Conservation (phyloP, 1,139 yeast genomes). For the Debaryomyces sp. region DNA sequence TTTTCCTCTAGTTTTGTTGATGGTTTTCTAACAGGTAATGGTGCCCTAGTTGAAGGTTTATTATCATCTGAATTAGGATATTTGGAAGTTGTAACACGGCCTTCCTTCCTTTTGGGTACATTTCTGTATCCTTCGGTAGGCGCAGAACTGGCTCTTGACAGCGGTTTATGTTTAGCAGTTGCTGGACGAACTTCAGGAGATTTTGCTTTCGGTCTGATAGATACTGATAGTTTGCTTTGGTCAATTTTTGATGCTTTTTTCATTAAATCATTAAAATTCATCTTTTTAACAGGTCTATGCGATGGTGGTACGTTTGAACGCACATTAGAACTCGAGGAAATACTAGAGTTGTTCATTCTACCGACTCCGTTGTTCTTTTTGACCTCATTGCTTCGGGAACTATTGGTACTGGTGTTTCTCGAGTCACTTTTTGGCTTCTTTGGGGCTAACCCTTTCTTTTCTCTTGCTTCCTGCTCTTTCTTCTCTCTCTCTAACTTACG, state of each 20-base stretch:
- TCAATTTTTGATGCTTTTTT: constrained; percentile 65
- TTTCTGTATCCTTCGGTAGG: background rate
- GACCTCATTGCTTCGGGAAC: background rate
- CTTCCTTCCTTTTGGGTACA: background rate
- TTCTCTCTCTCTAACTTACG: constrained; percentile 57
- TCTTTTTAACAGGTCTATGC: constrained; percentile 39
- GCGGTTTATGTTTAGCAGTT: constrained; percentile 14
- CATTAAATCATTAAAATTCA: constrained; percentile 70
- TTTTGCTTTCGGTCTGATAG: constrained; percentile 33
- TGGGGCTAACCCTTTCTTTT: constrained; percentile 37
- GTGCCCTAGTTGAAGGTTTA: background rate
- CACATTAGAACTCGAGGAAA: background rate
- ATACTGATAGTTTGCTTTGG: constrained; percentile 41
- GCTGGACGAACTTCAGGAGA: constrained; percentile 32
- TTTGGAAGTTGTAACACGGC: background rate
- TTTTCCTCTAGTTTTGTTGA: constrained; percentile 29
- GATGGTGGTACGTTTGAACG: constrained; percentile 14
- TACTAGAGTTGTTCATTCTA: background rate
- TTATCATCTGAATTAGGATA: background rate
- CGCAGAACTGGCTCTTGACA: constrained; percentile 3
- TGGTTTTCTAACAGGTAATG: constrained; percentile 22
- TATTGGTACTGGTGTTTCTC: background rate
- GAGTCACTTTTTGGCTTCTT: constrained; percentile 12
- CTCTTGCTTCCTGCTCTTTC: constrained; percentile 36
- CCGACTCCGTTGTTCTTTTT: background rate